Conservation (phyloP, 2,329 filamentous ascomycete genomes). For the Exophiala phaeomuriformis region DNA sequence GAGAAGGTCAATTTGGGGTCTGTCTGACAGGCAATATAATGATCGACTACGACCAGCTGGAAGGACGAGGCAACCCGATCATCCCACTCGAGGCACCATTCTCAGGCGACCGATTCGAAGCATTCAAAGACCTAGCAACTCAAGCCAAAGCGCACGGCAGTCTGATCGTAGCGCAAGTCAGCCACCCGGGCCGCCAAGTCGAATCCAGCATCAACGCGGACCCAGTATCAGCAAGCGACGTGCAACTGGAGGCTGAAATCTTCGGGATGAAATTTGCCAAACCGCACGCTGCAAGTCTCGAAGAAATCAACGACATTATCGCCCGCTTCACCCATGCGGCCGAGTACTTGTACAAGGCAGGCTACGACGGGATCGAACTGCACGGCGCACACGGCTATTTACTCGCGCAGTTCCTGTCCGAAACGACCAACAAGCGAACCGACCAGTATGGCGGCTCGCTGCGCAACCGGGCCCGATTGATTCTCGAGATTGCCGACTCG, state of each 20-base stretch:
- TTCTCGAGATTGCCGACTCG: slow-evolving; percentile 46
- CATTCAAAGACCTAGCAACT: slow-evolving; percentile 50
- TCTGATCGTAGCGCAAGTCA: slow-evolving; percentile 54
- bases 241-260: slow-evolving; percentile 37
- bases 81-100: slow-evolving; percentile 42
- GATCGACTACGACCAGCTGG: slow-evolving; percentile 54
- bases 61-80: slow-evolving; percentile 52
- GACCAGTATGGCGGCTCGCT: slow-evolving; percentile 60
- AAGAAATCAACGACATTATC: slow-evolving; percentile 23
- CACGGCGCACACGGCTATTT: slow-evolving; percentile 54
- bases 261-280: slow-evolving; percentile 33
- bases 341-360: background rate
- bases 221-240: slow-evolving; percentile 47
- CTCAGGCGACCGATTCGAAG: slow-evolving; percentile 50
- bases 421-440: slow-evolving; percentile 50
- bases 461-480: slow-evolving; percentile 58
- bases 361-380: slow-evolving; percentile 21
- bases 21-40: slow-evolving; percentile 59
- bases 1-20: slow-evolving; percentile 51
- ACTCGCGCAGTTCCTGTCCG: slow-evolving; percentile 49
- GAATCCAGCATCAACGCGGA: slow-evolving; percentile 40
- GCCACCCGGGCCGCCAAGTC: slow-evolving; percentile 56
- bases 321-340: slow-evolving; percentile 8
- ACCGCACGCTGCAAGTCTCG: slow-evolving; percentile 30
- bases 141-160: slow-evolving; percentile 51